Evolutionary conservation across 805 yeast genomes (phyloP).

Genomic region (Kazachstania taianensis): DNA sequence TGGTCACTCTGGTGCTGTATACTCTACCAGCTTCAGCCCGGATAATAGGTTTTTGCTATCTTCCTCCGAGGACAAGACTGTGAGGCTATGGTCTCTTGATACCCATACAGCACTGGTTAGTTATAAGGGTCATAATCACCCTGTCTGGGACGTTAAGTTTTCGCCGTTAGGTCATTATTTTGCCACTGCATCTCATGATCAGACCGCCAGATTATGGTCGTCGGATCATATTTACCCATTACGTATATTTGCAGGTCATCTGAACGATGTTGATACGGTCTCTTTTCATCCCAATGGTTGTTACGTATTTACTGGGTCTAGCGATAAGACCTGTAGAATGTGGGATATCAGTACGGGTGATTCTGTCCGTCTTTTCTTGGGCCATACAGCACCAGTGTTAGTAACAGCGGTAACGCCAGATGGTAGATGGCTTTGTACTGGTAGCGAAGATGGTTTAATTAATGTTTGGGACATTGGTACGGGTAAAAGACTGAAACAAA

Average conservation of each 20-base stretch:
- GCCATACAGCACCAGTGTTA: slow-evolving; percentile 84
- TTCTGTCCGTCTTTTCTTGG: slow-evolving; percentile 84
- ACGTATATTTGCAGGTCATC: slow-evolving; percentile 93
- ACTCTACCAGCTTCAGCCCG: slow-evolving; percentile 83
- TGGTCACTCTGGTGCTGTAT: slow-evolving; percentile 93
- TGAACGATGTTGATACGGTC: slow-evolving; percentile 91
- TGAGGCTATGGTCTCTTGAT: slow-evolving; percentile 87
- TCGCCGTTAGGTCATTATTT: slow-evolving; percentile 95
- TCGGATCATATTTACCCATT: slow-evolving; percentile 95
- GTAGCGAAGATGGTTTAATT: slow-evolving; percentile 85
- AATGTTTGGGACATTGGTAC: slow-evolving; percentile 91
- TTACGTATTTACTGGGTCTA: slow-evolving; percentile 88
- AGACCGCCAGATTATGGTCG: slow-evolving; percentile 95
- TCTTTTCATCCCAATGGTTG: slow-evolving; percentile 94
- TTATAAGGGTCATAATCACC: slow-evolving; percentile 94
- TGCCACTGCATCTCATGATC: slow-evolving; percentile 97
- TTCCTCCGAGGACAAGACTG: slow-evolving; percentile 86
- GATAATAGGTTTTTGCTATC: slow-evolving; percentile 75
- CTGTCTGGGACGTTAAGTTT: slow-evolving; percentile 94
- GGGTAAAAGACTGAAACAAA: slow-evolving; percentile 76
- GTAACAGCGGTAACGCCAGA: slow-evolving; percentile 87
- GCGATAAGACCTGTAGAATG: slow-evolving; percentile 93
- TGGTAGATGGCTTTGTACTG: slow-evolving; percentile 93
- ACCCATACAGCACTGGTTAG: slow-evolving; percentile 80
- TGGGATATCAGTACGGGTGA: slow-evolving; percentile 92